Evolutionary conservation across 352 stramenopile genomes (phyloP).

Genomic region (Pythium diclinum): DNA sequence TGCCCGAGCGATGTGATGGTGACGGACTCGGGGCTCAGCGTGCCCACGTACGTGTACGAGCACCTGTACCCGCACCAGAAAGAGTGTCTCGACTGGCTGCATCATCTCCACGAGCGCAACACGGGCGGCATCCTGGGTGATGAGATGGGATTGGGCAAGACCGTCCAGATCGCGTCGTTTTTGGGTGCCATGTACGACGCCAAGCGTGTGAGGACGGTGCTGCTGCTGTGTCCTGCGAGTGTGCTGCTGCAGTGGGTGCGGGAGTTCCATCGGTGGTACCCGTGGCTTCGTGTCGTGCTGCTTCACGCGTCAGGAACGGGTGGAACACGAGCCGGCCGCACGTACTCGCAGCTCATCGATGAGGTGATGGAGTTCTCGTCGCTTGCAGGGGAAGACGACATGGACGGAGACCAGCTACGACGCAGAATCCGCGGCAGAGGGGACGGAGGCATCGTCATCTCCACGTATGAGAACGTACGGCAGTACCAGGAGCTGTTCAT

Average conservation of each 20-base stretch:
- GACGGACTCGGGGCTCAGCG: conserved; percentile 62
- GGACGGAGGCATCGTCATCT: conserved; percentile 90
- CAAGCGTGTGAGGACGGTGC: conserved; percentile 56
- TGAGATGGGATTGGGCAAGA: conserved; percentile 98
- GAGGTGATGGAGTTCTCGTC: conserved; percentile 37
- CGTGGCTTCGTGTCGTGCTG: conserved; percentile 84
- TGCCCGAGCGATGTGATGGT: conserved; percentile 46
- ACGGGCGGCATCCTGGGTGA: conserved; percentile 96
- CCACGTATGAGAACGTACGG: conserved; percentile 96
- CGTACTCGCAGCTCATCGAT: conserved; percentile 59
- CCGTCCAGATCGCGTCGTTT: conserved; percentile 90
- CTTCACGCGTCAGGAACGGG: conserved; percentile 85
- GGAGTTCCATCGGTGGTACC: conserved; percentile 93
- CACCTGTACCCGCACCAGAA: conserved; percentile 93
- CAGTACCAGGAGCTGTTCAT: conserved; percentile 89
- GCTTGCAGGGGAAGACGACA: conserved; percentile 18
- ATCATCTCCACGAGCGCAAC: conserved; percentile 93
- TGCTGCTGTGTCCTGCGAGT: conserved; percentile 95
- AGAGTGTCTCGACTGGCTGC: conserved; percentile 96
- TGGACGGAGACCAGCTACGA: conserved; percentile 13
- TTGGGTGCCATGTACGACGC: conserved; percentile 66
- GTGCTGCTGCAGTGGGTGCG: conserved; percentile 96
- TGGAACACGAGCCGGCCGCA: conserved; percentile 37
- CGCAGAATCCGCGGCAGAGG: conserved; percentile 14
- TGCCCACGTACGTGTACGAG: conserved; percentile 68